Evolutionary conservation across 345 rosid genomes (phyloP), one percentile per base, ranked within the genome.

Genomic region (Citrus medica): DNA sequence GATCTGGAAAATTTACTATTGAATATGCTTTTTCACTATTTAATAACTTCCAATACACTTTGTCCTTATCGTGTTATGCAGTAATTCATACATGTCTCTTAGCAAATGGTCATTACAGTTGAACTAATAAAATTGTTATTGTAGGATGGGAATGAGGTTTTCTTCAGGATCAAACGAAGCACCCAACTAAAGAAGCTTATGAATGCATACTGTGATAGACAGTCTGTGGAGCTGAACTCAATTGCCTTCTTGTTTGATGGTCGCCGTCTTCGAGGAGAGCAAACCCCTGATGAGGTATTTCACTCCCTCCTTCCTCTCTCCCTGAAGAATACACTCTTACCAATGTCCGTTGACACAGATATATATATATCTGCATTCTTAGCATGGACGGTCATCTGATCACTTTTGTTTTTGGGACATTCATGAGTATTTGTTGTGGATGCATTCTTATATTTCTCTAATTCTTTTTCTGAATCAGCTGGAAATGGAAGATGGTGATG

Each of bases 231-330:
- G 83, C 38, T 92, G 67, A 91, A 81, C 89, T 85, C 97, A 0
- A 91, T 94, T 46, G 96, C 94, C 22, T 94, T 94, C 87, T 83
- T 91, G 85, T 94, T 92, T 76, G 96, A 94, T 81, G 98, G 98
- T 1, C 94, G 94, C 28, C 95, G 96, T 56, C 93, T 94, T 6
- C 88, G 94, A 7, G 93, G 82, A 4, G 93, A 92, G 79, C 94
- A 92, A 58, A 92, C 98, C 73, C 98, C 98, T 3, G 94, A 90
- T 9, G 98, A 94, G 95, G 98, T 94, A 3, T 63, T 16, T 33
- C 51, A 53, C 69, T n/a, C 0, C 56, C 7, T 10, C 46, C 66
- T 9, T 6, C 33, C 21, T 9, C n/a, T 42, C 58, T 53, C 17
- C 51, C 51, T 46, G 51, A 46, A 13, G 17, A 46, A 3, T 3